Evolutionary conservation across 2,329 filamentous ascomycete genomes (phyloP).

Genomic region (Epichloe sibirici): DNA sequence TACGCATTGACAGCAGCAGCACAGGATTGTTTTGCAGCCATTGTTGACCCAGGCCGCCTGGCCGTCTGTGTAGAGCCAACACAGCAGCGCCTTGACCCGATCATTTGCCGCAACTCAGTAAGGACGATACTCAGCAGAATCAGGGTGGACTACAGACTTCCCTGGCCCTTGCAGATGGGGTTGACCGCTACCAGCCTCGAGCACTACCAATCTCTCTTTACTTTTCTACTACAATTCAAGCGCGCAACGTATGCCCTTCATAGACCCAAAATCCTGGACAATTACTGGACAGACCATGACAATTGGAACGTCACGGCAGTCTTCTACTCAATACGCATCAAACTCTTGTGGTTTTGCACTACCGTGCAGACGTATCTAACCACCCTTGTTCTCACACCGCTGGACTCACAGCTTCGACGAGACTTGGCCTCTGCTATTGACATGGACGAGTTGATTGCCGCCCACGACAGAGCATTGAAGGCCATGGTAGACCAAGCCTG

Average conservation of each 20-base stretch:
- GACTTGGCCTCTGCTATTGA: conserved; percentile 51
- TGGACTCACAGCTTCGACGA: conserved; percentile 41
- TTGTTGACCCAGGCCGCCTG: conserved; percentile 49
- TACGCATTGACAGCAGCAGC: conserved; percentile 70
- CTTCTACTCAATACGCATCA: conserved; percentile 52
- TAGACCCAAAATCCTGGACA: conserved; percentile 33
- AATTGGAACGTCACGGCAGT: conserved; percentile 30
- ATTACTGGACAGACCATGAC: conserved; percentile 24
- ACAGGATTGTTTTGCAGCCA: conserved; percentile 54
- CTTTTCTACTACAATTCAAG: conserved; percentile 65
- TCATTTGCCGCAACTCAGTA: conserved; percentile 44
- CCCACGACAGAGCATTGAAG: conserved; percentile 53
- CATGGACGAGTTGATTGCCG: conserved; percentile 67
- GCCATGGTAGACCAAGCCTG: conserved; percentile 56
- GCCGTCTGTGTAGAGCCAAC: conserved; percentile 39
- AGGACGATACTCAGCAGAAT: conserved; percentile 44
- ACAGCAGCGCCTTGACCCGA: conserved; percentile 28
- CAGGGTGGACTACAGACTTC: conserved; percentile 55
- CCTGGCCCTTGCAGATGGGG: conserved; percentile 59
- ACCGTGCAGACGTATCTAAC: conserved; percentile 65
- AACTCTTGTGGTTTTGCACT: conserved; percentile 67
- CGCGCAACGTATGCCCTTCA: conserved; percentile 58
- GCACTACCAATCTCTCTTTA: conserved; percentile 61
- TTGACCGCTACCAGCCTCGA: conserved; percentile 51
- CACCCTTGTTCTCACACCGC: conserved; percentile 55